Evolutionary conservation across 1,139 yeast species (phyloP), one percentile per base, ranked within the genome.

Genomic region (Sugiyamaella xylanicola): DNA sequence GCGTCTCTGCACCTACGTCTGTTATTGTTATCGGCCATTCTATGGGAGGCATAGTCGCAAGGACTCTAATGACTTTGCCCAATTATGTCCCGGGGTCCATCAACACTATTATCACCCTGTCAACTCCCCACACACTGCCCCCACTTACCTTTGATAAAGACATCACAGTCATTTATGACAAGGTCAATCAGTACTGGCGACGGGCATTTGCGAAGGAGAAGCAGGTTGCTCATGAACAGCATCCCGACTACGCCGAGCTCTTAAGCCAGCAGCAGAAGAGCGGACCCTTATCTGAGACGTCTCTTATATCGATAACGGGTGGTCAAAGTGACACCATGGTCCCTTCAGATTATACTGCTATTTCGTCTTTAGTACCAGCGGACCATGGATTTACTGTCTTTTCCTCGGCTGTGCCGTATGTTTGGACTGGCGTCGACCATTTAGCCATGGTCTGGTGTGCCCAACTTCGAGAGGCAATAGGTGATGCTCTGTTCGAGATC

Each of bases 131-230:
- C 70, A 83, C 92, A 0, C 86, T 90, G 0, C 87, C 98, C 0
- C 98, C 99, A 0, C 82, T 93, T n/a, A 90, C 98, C 0, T 92
- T 92, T 72, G 99, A 93, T 73, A 87, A 96, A 19, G 97, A 91
- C 62, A 77, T 93, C 27, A 74, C 90, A 59, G 82, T 80, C 57
- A 81, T 91, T 0, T 93, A 91, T 68, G 81, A 86, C 20, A 80
- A 84, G 1, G 81, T 87, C 1, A 95, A 92, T 70, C 79, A 82
- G 54, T 92, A 84, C 68, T 93, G 99, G 99, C 76, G 86, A 55
- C 74, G 77, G 1, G 87, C 89, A 0, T 85, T 77, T 61, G 55
- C 60, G 7, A 56, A 64, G 37, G 61, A 59, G 20, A 48, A 60
- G 4, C n/a, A 59, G 59, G 0, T 59, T 59, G 16, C 57, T 60